A percentile compares a stretch with the other conserved stretches of the same genome.
These are phyloP conservation scores for Saccharomycopsis oosterbeekiorum DNA, from an alignment of 805 yeast species.

Conservation along the genomic window DNA sequence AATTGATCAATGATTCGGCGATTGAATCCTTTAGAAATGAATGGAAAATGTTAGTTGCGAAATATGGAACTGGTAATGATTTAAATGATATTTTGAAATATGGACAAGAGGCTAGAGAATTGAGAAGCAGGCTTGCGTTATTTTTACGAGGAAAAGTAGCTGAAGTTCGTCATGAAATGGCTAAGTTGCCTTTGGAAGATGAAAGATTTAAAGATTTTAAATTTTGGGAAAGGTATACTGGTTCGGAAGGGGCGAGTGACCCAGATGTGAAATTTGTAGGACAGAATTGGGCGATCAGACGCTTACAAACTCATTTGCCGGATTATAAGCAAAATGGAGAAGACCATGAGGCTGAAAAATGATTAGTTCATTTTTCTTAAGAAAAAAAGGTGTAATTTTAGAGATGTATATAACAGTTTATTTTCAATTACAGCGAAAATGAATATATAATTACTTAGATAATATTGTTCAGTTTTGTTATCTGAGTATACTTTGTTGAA, in stretches of 20 bases:
- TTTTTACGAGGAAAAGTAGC: conserved; percentile 56
- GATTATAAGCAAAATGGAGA: not conserved
- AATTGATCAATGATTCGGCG: conserved; percentile 49
- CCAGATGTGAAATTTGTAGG: conserved; percentile 68
- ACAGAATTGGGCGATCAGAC: conserved; percentile 70
- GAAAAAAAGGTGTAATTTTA: not conserved
- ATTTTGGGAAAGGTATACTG: conserved; percentile 68
- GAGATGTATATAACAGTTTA: not conserved
- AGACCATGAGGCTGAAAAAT: not conserved
- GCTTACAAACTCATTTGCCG: conserved; percentile 39
- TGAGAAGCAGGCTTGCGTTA: conserved; percentile 64
- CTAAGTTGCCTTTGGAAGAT: conserved; percentile 44
- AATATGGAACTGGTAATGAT: conserved; percentile 44
- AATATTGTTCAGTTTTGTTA: no score
- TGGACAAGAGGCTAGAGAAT: conserved; percentile 54
- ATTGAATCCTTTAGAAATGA: conserved; percentile 53
- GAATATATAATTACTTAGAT: no score
- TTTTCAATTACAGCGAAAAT: no score
- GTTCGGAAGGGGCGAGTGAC: conserved; percentile 54
- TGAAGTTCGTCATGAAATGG: conserved; percentile 33
- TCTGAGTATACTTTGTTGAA: no score
- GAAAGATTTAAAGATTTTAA: conserved; percentile 52
- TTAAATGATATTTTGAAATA: conserved; percentile 49
- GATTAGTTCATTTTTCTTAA: not conserved
- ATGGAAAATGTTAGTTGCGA: conserved; percentile 58